Conservation (phyloP, 768 basidiomycete species). For the Phylloporus sp. region DNA sequence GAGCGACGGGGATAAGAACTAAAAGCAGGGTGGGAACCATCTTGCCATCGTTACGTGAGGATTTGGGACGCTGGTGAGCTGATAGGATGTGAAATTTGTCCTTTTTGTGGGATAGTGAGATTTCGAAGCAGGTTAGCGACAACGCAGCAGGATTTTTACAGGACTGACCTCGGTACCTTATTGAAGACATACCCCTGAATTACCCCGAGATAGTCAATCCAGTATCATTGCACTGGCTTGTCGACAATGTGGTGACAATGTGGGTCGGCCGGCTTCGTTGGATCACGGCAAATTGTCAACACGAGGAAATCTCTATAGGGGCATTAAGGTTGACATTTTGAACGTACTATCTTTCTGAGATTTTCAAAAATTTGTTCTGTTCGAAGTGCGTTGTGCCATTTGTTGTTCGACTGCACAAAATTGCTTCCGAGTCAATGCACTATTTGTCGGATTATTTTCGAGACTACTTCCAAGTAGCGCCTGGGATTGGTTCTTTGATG, state of each 20-base stretch:
- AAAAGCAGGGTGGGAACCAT: slow-evolving; percentile 16
- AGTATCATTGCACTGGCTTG: neutral
- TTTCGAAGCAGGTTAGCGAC: neutral
- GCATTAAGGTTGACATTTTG: no score
- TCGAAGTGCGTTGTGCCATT: no score
- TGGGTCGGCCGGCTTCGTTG: neutral
- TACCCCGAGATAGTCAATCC: no score
- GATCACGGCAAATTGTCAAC: neutral
- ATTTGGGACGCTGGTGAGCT: neutral
- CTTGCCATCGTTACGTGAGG: slow-evolving; percentile 18
- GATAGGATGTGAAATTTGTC: neutral
- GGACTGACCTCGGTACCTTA: neutral
- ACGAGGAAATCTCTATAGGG: no score
- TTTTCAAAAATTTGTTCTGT: no score
- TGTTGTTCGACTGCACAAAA: no score
- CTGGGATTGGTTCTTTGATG: no score
- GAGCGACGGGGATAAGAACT: slow-evolving; percentile 8
- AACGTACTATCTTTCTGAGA: no score
- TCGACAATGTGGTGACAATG: neutral
- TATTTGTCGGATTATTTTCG: no score
- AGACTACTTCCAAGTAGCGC: no score
- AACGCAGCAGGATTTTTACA: neutral
- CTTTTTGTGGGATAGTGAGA: neutral
- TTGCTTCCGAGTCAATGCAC: no score
- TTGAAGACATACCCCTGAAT: slow-evolving; percentile 1